Base-by-base conservation (phyloP, 495 filamentous ascomycete species). In the Trichoderma virens region DNA sequence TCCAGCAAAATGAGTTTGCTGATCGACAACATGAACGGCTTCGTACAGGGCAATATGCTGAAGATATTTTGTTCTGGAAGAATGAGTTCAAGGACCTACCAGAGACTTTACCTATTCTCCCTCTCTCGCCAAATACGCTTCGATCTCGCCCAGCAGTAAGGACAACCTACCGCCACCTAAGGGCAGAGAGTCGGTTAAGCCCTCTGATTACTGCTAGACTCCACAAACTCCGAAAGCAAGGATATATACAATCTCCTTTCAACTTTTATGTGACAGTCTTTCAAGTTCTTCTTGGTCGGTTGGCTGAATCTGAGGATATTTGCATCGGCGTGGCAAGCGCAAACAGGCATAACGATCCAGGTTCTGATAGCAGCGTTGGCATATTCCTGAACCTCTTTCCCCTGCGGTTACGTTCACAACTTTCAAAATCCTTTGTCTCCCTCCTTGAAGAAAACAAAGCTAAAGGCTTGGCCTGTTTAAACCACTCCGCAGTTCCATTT, bases 261-360 rank as follows among this genome's bases (percentile, higher is more conserved):
- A n/a, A 69, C 27, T 65, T 70, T 68, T 68, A 68, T 62, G 45
- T 72, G 3, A 69, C 65, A n/a, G 60, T 62, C 23, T 67, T 72
- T 35, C 61, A 68, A 34, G 64, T 67, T 11, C 61, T 74, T 11
- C 66, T 74, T 1, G 30, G 47, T 30, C 62, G 68, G 20, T 47
- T 68, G n/a, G 7, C 60, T 0, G 62, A 75, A 11, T 59, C 61
- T 1, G 68, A 77, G 0, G 71, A 79, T 23, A 27, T 82, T 31
- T 75, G 66, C 38, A 79, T 83, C 32, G 80, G 80, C 3, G 72
- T 83, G 16, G 75, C 72, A 0, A 76, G 80, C 65, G 75, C 71
- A 6, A 78, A 78, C 38, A 59, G 65, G 23, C 56, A 62, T 16
- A 61, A 45, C 28, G 68, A 69, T 43, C 16, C 28, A 16, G 63